These are phyloP conservation scores for Penicillium crustosum DNA, from an alignment of 2,329 filamentous ascomycete genomes.

Conservation along the genomic window DNA sequence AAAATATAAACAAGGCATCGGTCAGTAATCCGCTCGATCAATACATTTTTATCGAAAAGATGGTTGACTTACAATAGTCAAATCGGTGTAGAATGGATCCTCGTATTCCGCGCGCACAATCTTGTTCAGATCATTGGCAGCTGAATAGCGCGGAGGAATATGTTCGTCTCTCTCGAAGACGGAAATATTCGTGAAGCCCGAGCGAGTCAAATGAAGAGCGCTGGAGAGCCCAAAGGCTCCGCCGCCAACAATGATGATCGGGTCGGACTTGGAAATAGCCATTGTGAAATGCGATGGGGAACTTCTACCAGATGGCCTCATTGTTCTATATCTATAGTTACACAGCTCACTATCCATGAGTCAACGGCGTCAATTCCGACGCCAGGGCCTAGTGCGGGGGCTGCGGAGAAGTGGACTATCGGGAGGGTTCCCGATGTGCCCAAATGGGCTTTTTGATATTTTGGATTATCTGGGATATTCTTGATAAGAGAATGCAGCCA, in stretches of 20 bases:
- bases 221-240: constrained; percentile 55
- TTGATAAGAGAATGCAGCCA: not conserved
- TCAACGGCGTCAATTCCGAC: constrained; percentile 6
- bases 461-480: not conserved
- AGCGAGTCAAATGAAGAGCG: constrained; percentile 47
- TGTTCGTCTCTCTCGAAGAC: constrained; percentile 48
- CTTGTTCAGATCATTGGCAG: constrained; percentile 62
- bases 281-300: constrained; percentile 7
- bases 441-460: not conserved
- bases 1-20: not conserved
- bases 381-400: not conserved
- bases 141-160: constrained; percentile 54
- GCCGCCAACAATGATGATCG: constrained; percentile 43
- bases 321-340: constrained; percentile 13
- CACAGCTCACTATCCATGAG: not conserved
- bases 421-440: constrained; percentile 16
- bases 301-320: not conserved
- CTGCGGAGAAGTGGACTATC: constrained; percentile 7
- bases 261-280: constrained; percentile 23
- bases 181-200: constrained; percentile 50
- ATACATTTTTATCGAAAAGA: not conserved
- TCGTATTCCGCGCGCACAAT: constrained; percentile 61
- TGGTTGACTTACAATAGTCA: constrained; percentile 48
- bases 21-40: not conserved
- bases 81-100: constrained; percentile 56